Conservation (phyloP, 352 stramenopile genomes). For the Thraustotheca clavata region DNA sequence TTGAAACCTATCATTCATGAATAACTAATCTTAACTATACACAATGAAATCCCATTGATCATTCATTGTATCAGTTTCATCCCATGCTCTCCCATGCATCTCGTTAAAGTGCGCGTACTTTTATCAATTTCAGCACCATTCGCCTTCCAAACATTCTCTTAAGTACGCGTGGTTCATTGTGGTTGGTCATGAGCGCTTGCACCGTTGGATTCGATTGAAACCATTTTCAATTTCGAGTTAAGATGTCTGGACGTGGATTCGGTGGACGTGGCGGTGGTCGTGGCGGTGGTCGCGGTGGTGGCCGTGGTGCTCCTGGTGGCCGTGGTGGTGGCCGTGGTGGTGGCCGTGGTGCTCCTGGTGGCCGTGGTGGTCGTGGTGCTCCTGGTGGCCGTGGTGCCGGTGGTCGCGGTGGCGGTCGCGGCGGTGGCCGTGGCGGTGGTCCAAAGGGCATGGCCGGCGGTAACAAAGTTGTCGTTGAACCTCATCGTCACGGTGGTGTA, state of each 20-base stretch:
- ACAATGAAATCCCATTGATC: too few relatives aligned
- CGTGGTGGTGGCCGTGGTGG: slow-evolving; percentile 43
- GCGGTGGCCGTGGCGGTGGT: slow-evolving; percentile 52
- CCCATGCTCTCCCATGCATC: too few relatives aligned
- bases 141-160: too few relatives aligned
- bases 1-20: too few relatives aligned
- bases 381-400: slow-evolving; percentile 33
- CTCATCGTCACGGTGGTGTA: slow-evolving; percentile 96
- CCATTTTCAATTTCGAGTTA: slow-evolving; percentile 18
- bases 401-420: slow-evolving; percentile 39
- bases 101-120: too few relatives aligned
- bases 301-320: slow-evolving; percentile 39
- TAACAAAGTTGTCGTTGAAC: slow-evolving; percentile 96
- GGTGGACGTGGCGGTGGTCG: slow-evolving; percentile 38
- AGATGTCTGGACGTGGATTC: slow-evolving; percentile 43
- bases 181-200: slow-evolving; percentile 15
- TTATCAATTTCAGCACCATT: too few relatives aligned
- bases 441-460: slow-evolving; percentile 91
- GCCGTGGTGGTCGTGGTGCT: slow-evolving; percentile 33
- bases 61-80: too few relatives aligned
- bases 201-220: too few relatives aligned
- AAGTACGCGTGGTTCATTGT: too few relatives aligned
- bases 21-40: too few relatives aligned
- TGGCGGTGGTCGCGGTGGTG: slow-evolving; percentile 32
- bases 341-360: slow-evolving; percentile 39